Conservation (phyloP, 495 filamentous ascomycete species). For the Hypoxylon crocopeplum region DNA sequence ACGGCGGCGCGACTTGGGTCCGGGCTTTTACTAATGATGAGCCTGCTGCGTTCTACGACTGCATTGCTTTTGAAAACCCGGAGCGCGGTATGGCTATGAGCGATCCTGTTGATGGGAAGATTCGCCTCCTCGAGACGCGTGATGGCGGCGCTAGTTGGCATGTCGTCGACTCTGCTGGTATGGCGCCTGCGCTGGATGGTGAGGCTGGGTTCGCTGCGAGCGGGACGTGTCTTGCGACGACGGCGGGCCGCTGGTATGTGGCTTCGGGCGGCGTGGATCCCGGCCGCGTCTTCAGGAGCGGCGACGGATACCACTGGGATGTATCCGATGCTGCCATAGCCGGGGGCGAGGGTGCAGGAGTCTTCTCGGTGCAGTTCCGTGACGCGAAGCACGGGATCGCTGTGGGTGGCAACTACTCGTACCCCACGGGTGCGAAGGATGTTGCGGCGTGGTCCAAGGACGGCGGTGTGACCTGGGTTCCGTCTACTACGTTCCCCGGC, state of each 20-base stretch:
- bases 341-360: conserved; percentile 25
- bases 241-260: conserved; percentile 31
- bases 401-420: conserved; percentile 29
- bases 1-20: conserved; percentile 25
- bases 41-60: conserved; percentile 31
- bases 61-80: conserved; percentile 27
- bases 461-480: conserved; percentile 26
- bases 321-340: conserved; percentile 24
- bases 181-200: conserved; percentile 18
- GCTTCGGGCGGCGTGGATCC: conserved; percentile 30
- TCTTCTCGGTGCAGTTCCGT: conserved; percentile 34
- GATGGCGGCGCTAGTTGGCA: conserved; percentile 29
- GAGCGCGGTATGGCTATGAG: conserved; percentile 32
- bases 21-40: conserved; percentile 27
- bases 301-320: conserved; percentile 28
- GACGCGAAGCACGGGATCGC: conserved; percentile 29
- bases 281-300: conserved; percentile 24
- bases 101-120: conserved; percentile 31
- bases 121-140: conserved; percentile 29
- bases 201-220: conserved; percentile 33
- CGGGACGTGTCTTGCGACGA: conserved; percentile 31
- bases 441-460: conserved; percentile 29
- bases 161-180: conserved; percentile 1
- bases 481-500: conserved; percentile 16
- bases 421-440: conserved; percentile 4